Base-by-base conservation (phyloP, 225 moss, liverwort and hornwort genomes). In the Physcomitrellopsis africana region DNA sequence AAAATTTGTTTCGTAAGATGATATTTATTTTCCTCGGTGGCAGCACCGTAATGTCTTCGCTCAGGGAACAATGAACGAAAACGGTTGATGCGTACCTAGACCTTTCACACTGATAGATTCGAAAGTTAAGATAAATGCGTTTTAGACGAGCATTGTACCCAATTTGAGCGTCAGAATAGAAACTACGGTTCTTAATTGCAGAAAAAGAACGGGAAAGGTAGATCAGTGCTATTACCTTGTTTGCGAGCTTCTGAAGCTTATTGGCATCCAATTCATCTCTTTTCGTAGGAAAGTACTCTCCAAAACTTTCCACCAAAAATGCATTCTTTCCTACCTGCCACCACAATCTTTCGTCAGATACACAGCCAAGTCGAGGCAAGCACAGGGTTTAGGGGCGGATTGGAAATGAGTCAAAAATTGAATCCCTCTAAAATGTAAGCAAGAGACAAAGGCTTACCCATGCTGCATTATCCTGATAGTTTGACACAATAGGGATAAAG, bases 321-420 rank as follows among this genome's bases (percentile, higher is more conserved):
- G 95, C 93, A 79, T 99, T 99, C 64, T 89, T 91, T 44, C 92
- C 96, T 60, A 97, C 53, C 93, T 93, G 91, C 37, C 51, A 81
- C 43, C 75, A 77, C 67, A 53, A 27, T 68, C 52, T 68, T 63
- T 57, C 59, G 55, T 83, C 58, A 83, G 63, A 58, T 52, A 62
- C 29, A 80, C 26, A 75, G 66, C 24, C 68, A 29, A 62, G 14
- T 41, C 45, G 7, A 51, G 51, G 47, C 23, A 11, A 47, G 29
- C 26, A 41, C 16, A 77, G n/a, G 9, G 20, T 72, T 60, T 42
- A 73, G 62, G 27, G 56, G 11, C 11, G 27, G 4, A 44, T 48
- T 59, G 12, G 66, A 51, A 67, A 60, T 13, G 4, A 16, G 29
- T 58, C 20, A 13, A 3, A 15, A 47, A 75, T 64, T 42, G 64